Base-by-base conservation (phyloP, 2,329 filamentous ascomycete genomes). In the Aureobasidium sp. region DNA sequence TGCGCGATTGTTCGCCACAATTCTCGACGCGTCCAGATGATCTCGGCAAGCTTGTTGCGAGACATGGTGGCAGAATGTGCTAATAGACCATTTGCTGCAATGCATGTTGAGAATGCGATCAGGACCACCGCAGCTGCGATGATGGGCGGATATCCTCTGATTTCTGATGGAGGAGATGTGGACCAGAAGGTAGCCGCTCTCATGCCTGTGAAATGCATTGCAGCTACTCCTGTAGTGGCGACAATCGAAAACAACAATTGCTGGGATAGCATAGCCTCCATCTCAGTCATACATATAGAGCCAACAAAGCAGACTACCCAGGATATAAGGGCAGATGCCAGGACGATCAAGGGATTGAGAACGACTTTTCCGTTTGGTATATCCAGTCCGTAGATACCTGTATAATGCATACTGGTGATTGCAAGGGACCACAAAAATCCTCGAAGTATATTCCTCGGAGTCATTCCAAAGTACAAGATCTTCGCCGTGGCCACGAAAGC, bases 201-300 rank as follows among this genome's bases (percentile, higher is more conserved):
- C 74, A 77, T 76, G 6, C 75, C 75, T 47, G 73, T 77, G 67
- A 75, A 79, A 69, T 75, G 76, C 75, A 77, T 79, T 36, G 70
- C 77, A 50, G 73, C 75, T 23, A 76, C 74, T 20, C 78, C 77
- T 61, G 67, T 67, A 50, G 74, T 73, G 11, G 75, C 74, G 31
- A 74, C 73, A n/a, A 70, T 60, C 1, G 76, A 71, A 60, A 77
- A 77, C 8, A 77, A 60, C 45, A 74, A 65, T 62, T 78, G 76
- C 55, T 76, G 76, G 7, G 67, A 62, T 29, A 78, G 67, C 53
- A 72, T 70, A n/a, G 72, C 72, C 50, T 78, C 76, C 68, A 77
- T 76, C 25, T 72, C 67, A 6, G 73, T 67, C 69, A 78, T 77
- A 29, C 77, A 67, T 40, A 78, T 75, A 58, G 68, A 72, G 10